Percentiles rank a stretch among this genome's conserved stretches.
Conservation (phyloP, 257 asterid genomes). For the Ocimum tenuiflorum region DNA sequence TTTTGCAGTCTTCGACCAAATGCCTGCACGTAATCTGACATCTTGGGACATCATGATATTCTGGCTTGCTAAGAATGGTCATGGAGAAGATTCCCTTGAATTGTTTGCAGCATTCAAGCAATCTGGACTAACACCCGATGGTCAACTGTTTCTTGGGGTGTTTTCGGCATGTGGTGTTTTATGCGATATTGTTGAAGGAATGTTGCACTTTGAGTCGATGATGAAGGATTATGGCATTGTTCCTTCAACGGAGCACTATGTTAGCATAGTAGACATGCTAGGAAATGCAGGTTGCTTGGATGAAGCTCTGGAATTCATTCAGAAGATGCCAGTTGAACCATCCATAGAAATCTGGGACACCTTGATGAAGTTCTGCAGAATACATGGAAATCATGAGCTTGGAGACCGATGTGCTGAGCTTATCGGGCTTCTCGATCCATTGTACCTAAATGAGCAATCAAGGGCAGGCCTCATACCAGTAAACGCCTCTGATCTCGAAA, state of each 20-base stretch:
- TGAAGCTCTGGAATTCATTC: constrained; percentile 75
- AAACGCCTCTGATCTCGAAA: constrained; percentile 39
- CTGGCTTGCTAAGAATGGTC: constrained; percentile 60
- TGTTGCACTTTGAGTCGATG: constrained; percentile 76
- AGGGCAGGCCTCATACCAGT: constrained; percentile 57
- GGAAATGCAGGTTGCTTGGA: constrained; percentile 64
- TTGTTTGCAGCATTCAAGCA: constrained; percentile 61
- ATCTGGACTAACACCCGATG: constrained; percentile 64
- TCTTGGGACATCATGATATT: constrained; percentile 85
- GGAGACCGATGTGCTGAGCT: constrained; percentile 74
- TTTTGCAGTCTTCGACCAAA: constrained; percentile 45
- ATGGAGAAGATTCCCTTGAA: constrained; percentile 58
- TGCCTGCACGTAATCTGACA: constrained; percentile 55
- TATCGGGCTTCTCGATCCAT: constrained; percentile 52
- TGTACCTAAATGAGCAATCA: constrained; percentile 55
- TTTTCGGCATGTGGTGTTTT: constrained; percentile 55
- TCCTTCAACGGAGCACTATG: constrained; percentile 70
- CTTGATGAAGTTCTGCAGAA: constrained; percentile 56
- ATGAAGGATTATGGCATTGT: constrained; percentile 45
- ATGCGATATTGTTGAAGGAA: constrained; percentile 58
- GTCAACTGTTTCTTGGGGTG: constrained; percentile 54
- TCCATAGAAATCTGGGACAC: constrained; percentile 54
- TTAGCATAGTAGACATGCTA: constrained; percentile 58
- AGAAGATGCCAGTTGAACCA: constrained; percentile 59
- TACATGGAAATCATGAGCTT: constrained; percentile 66